Evolutionary conservation across 2,329 filamentous ascomycete species (phyloP).

Genomic region (Ophiostoma perfectum): DNA sequence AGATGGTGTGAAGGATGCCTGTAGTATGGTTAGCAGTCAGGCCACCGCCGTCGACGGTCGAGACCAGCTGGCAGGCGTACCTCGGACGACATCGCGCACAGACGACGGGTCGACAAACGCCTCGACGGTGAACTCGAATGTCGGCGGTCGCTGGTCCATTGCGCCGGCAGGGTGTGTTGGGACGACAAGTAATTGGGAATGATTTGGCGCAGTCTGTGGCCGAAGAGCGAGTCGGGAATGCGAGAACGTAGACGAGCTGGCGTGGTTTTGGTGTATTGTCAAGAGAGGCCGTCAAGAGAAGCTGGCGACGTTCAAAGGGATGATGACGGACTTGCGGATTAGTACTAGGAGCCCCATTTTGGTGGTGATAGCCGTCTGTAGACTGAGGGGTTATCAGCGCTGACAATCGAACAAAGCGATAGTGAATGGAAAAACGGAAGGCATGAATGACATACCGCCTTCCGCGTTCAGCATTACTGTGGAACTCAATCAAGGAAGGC

Average conservation of each 20-base stretch:
- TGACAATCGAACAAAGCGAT: slow-evolving; percentile 7
- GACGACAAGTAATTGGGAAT: neutral
- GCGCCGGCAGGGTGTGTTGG: neutral
- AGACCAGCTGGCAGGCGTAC: slow-evolving; percentile 42
- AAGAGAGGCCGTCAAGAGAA: neutral
- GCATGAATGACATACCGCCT: neutral
- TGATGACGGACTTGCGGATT: slow-evolving; percentile 3
- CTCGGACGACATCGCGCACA: slow-evolving; percentile 89
- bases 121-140: slow-evolving; percentile 88
- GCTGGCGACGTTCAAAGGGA: neutral
- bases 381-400: slow-evolving; percentile 1
- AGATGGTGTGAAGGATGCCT: slow-evolving; percentile 95
- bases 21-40: neutral
- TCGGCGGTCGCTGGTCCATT: slow-evolving; percentile 31
- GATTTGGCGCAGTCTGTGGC: neutral
- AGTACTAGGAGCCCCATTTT: neutral
- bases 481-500: neutral
- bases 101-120: slow-evolving; percentile 86
- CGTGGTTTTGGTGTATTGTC: too few relatives aligned
- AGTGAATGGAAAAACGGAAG: neutral
- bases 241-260: too few relatives aligned
- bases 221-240: neutral
- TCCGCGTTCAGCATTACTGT: neutral
- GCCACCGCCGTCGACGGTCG: neutral
- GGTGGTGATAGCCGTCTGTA: neutral